Evolutionary conservation across 108 stramenopile species (phyloP).

Genomic region (Discostella stelligeroides): DNA sequence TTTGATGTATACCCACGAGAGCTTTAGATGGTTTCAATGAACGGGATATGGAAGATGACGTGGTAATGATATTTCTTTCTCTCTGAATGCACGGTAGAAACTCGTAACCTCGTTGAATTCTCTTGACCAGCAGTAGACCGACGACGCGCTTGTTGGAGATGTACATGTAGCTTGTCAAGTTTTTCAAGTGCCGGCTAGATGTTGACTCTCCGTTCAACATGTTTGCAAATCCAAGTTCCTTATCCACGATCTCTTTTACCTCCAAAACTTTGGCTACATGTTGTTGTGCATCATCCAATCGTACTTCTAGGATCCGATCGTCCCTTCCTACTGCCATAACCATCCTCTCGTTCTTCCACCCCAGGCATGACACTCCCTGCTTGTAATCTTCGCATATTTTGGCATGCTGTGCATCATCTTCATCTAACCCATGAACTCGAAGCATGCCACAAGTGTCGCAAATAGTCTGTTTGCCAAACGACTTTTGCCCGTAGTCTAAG

Average conservation of each 20-base stretch:
- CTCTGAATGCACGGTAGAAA: constrained; percentile 19
- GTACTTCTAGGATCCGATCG: constrained; percentile 52
- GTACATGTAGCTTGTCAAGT: constrained; percentile 60
- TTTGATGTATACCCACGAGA: constrained; percentile 69
- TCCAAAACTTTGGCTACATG: constrained; percentile 51
- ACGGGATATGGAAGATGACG: constrained; percentile 29
- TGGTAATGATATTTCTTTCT: background rate
- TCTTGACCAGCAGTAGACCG: constrained; percentile 57
- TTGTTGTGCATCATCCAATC: constrained; percentile 42
- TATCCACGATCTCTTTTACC: constrained; percentile 59
- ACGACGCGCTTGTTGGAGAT: constrained; percentile 66
- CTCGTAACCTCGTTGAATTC: constrained; percentile 59
- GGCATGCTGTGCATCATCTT: constrained; percentile 62
- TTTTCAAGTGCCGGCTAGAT: background rate
- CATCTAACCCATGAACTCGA: constrained; percentile 67
- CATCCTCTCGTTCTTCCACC: constrained; percentile 45
- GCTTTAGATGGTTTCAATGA: constrained; percentile 52
- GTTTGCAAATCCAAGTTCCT: constrained; percentile 62
- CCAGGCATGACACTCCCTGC: constrained; percentile 60
- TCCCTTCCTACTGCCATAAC: constrained; percentile 12
- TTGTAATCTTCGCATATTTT: constrained; percentile 58
- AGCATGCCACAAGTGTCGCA: constrained; percentile 77
- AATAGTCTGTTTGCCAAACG: constrained; percentile 65
- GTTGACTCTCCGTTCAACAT: constrained; percentile 3
- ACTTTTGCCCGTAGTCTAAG: constrained; percentile 78